phyloP scores from a whole-genome alignment of 2,329 filamentous ascomycete genomes.

The Aspergillus neotritici region DNA sequence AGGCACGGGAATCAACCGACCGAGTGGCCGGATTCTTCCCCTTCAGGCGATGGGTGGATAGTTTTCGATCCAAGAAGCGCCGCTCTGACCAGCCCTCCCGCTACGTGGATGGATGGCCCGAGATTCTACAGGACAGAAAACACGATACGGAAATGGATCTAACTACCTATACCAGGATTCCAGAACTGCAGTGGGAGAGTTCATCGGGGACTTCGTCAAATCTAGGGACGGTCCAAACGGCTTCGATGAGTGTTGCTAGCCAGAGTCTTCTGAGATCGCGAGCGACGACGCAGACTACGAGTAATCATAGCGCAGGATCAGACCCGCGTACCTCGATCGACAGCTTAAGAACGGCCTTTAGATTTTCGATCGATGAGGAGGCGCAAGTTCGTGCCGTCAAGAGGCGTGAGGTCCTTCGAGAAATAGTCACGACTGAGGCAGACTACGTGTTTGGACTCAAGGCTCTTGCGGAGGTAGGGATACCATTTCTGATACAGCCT shows the following conservation, averaged over 20 bases:
- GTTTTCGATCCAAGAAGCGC: conserved; percentile 27
- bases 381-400: conserved; percentile 68
- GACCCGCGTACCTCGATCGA: conserved; percentile 62
- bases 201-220: conserved; percentile 75
- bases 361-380: conserved; percentile 56
- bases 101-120: conserved; percentile 36
- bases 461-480: conserved; percentile 70
- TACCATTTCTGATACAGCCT: conserved; percentile 22
- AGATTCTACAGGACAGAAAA: conserved; percentile 16
- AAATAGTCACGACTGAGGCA: conserved; percentile 80
- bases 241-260: conserved; percentile 70
- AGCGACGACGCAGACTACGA: conserved; percentile 55
- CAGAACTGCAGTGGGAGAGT: conserved; percentile 48
- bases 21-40: conserved; percentile 14
- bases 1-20: conserved; percentile 4
- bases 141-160: conserved; percentile 10
- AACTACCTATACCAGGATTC: conserved; percentile 16
- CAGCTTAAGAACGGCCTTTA: conserved; percentile 43
- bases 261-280: conserved; percentile 62
- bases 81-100: conserved; percentile 16
- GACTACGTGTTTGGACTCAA: conserved; percentile 83
- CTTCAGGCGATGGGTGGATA: conserved; percentile 38
- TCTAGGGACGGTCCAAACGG: conserved; percentile 74
- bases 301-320: conserved; percentile 49
- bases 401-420: conserved; percentile 73